phyloP scores from a whole-genome alignment of 768 basidiomycete species.

The Leccinum uliginosum region DNA sequence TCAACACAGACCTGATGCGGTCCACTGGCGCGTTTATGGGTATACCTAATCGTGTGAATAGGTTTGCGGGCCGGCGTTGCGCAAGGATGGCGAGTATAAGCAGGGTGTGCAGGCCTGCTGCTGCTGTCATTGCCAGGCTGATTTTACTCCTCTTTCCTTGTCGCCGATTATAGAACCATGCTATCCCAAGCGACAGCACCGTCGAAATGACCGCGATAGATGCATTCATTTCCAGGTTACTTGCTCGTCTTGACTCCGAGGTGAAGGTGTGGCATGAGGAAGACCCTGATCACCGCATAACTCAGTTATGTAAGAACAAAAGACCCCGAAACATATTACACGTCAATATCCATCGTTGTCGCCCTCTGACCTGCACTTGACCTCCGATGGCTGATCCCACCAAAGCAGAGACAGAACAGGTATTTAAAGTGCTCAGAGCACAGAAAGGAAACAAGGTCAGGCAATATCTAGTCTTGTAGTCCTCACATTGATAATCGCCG shows the following conservation, averaged over 20 bases:
- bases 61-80: conserved; percentile 48
- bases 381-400: conserved; percentile 64
- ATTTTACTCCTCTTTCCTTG: neutral
- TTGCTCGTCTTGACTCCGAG: too few relatives aligned
- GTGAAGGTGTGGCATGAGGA: neutral
- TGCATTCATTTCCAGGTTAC: conserved; percentile 3
- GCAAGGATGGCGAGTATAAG: conserved; percentile 15
- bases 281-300: conserved; percentile 16
- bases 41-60: conserved; percentile 54
- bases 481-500: conserved; percentile 10
- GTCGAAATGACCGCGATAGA: conserved; percentile 10
- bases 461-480: neutral
- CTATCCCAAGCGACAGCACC: conserved; percentile 14
- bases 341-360: conserved; percentile 10
- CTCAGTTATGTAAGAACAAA: neutral
- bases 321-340: conserved; percentile 21
- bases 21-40: conserved; percentile 55
- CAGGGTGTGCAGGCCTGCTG: conserved; percentile 14
- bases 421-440: conserved; percentile 75
- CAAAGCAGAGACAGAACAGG: conserved; percentile 82
- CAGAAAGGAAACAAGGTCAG: conserved; percentile 87
- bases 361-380: neutral
- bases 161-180: conserved; percentile 13
- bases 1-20: conserved; percentile 43
- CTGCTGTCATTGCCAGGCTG: conserved; percentile 7